phyloP scores from a whole-genome alignment of 2,329 filamentous ascomycete species.

The Colletotrichum cuscutae region DNA sequence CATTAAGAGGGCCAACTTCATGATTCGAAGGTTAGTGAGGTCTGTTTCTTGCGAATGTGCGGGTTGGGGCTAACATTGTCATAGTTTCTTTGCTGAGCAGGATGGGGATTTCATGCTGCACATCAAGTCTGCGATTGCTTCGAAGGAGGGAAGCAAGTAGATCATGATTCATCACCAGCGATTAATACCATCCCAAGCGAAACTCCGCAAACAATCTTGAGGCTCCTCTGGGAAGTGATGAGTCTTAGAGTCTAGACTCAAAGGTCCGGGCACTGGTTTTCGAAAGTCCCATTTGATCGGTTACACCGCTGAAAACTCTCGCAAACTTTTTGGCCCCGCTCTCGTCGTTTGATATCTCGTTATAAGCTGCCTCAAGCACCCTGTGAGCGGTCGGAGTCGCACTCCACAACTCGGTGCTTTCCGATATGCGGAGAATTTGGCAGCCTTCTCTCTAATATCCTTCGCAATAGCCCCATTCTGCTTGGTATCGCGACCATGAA shows the following conservation, averaged over 20 bases:
- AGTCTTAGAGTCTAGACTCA: neutral
- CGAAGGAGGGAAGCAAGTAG: neutral
- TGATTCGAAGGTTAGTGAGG: conserved; percentile 78
- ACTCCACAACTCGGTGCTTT: neutral
- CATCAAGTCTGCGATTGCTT: conserved; percentile 25
- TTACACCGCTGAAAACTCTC: neutral
- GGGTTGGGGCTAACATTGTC: neutral
- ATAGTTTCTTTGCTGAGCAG: conserved; percentile 79
- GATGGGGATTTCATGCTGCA: conserved; percentile 68
- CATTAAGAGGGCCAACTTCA: conserved; percentile 76
- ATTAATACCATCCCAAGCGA: neutral
- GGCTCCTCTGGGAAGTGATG: rapidly evolving
- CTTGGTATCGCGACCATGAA: neutral
- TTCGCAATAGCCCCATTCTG: neutral
- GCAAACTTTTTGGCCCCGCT: neutral
- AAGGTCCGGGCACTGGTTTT: neutral
- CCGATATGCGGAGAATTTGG: neutral
- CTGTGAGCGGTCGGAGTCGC: neutral
- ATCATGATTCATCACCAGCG: neutral
- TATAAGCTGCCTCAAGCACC: neutral
- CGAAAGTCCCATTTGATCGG: neutral
- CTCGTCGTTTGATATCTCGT: neutral
- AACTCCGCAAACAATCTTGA: rapidly evolving
- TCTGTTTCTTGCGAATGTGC: rapidly evolving
- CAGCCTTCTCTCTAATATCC: rapidly evolving